Conservation (phyloP, 768 basidiomycete species). For the Mycena amicta region DNA sequence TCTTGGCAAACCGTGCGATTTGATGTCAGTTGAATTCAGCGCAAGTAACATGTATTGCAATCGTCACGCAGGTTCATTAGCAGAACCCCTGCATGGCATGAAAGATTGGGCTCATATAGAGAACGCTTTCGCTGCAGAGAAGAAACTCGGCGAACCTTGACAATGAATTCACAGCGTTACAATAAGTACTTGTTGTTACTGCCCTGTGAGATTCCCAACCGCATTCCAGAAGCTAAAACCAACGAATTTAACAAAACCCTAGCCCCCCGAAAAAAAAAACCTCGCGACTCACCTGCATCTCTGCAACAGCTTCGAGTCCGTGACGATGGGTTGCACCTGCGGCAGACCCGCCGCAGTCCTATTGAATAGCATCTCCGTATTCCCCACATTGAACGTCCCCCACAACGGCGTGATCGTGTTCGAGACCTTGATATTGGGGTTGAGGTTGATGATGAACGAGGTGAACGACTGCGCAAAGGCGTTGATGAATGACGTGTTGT, state of each 20-base stretch:
- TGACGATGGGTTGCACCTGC: background rate
- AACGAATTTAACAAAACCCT: conserved; percentile 18
- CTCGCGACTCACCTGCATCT: background rate
- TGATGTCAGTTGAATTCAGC: no score
- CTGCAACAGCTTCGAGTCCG: background rate
- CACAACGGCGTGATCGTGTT: conserved; percentile 7
- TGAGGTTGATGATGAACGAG: conserved; percentile 8
- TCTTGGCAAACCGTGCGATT: no score
- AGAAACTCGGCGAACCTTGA: no score
- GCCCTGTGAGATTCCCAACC: conserved; percentile 14
- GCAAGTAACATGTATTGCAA: no score
- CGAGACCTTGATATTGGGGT: conserved; percentile 8
- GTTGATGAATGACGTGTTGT: conserved; percentile 11
- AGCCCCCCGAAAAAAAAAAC: background rate
- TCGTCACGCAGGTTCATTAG: no score
- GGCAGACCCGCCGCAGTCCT: conserved; percentile 2
- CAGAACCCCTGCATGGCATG: no score
- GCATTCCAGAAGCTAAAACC: conserved; percentile 17
- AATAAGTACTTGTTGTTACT: conserved; percentile 4
- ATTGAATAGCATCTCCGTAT: conserved; percentile 14
- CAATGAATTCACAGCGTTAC: no score
- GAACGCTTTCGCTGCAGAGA: no score
- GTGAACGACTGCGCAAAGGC: conserved; percentile 15
- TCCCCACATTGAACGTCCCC: background rate
- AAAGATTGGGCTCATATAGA: no score